Base-by-base conservation (phyloP, 2,329 filamentous ascomycete genomes). In the Teratosphaeria gauchensis region DNA sequence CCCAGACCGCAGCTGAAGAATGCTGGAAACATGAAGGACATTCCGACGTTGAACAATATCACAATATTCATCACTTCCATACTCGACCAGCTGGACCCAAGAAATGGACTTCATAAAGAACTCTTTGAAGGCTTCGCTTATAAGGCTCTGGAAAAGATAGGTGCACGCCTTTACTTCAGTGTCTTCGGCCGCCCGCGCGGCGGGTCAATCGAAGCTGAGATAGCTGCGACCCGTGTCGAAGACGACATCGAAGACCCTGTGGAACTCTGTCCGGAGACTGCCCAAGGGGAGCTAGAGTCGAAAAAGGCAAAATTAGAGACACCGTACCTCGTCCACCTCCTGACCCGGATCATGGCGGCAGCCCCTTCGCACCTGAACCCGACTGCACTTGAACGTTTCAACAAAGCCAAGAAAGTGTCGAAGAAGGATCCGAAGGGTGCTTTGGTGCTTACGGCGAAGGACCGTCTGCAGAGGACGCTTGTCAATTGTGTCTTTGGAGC, bases 91-190 rank as follows among this genome's bases (percentile, higher is more conserved):
- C 68, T 77, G 1, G 72, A 76, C 32, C 64, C 72, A 31, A 71
- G 68, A 9, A 62, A 70, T 19, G 58, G 65, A 3, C 48, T 68
- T 11, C 75, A 78, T 48, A 70, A 71, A 32, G 64, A 72, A 21
- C 61, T 79, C 1, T 77, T 77, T 56, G 76, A 78, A 65, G 76
- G 75, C 2, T 73, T 77, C 35, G 65, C 73, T 1, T 78, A 72
- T 57, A 63, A 73, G 14, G 59, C 77, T 1, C 65, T 78, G 2
- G 69, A 76, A 28, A 71, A 69, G 21, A 65, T 76, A 0, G 75
- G 76, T 4, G 66, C 69, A 21, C 66, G 67, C 0, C 64, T 78
- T 2, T 77, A 72, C 58, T 68, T 72, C 51, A 70, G 68, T 48
- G 72, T 71, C 0, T 77, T 79, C 57, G 73, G 72, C 4, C 64